phyloP scores from a whole-genome alignment of 352 stramenopile genomes.

The Peronospora destructor region DNA sequence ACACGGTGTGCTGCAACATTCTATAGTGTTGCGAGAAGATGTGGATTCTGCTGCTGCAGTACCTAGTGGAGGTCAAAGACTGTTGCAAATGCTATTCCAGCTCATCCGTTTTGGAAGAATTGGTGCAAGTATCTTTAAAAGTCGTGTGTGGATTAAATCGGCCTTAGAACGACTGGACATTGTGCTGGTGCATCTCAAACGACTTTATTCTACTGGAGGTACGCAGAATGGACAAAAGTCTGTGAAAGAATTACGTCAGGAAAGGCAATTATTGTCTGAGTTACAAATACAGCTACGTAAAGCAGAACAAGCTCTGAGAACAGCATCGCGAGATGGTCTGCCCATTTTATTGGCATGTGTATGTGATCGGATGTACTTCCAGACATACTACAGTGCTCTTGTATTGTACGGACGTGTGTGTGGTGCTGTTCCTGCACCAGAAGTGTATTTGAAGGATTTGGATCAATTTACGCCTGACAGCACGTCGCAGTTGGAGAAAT shows the following conservation, averaged over 20 bases:
- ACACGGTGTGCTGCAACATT: conserved; percentile 64
- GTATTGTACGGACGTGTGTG: conserved; percentile 66
- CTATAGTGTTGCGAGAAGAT: conserved; percentile 40
- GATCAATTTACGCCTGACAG: conserved; percentile 38
- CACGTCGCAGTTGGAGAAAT: conserved; percentile 38
- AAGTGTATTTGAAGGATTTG: conserved; percentile 53
- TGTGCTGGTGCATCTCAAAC: conserved; percentile 44
- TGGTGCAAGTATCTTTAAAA: conserved; percentile 45
- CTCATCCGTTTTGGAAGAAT: conserved; percentile 53
- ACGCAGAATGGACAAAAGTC: conserved; percentile 68
- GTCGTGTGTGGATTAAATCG: conserved; percentile 56
- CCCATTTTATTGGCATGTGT: conserved; percentile 55
- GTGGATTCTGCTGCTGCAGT: conserved; percentile 13
- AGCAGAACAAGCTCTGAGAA: conserved; percentile 37
- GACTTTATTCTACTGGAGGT: conserved; percentile 44
- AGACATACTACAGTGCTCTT: conserved; percentile 61
- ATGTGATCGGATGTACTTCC: conserved; percentile 79
- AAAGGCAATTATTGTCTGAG: conserved; percentile 47
- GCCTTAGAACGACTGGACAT: conserved; percentile 39
- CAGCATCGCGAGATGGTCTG: conserved; percentile 46
- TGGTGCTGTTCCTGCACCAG: conserved; percentile 46
- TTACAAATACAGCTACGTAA: conserved; percentile 47
- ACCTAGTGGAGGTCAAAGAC: conserved; percentile 50
- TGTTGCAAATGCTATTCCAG: conserved; percentile 52
- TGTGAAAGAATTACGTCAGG: conserved; percentile 37